Conservation (phyloP, 768 basidiomycete genomes). For the Hypsizygus marmoreus region DNA sequence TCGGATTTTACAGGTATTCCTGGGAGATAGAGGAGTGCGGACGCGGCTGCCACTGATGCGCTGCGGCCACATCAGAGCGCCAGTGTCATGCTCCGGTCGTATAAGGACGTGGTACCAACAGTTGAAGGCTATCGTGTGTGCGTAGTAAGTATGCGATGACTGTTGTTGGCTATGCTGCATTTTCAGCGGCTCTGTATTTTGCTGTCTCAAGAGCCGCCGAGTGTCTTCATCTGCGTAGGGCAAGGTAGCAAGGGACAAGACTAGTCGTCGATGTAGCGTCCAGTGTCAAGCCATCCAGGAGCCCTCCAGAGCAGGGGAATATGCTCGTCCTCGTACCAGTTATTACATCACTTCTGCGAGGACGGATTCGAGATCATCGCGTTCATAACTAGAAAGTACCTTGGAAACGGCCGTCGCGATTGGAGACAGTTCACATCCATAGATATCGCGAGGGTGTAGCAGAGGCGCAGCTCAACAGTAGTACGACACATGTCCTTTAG, state of each 20-base stretch:
- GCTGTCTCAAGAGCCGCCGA: constrained; percentile 30
- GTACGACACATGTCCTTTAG: too few relatives aligned
- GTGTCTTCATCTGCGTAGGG: constrained; percentile 46
- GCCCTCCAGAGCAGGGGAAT: constrained; percentile 43
- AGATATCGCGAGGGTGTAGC: constrained; percentile 11
- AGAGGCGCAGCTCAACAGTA: too few relatives aligned
- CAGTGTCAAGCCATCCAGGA: constrained; percentile 46
- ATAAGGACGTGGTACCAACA: too few relatives aligned
- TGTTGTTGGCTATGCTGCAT: constrained; percentile 45
- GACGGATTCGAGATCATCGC: constrained; percentile 36
- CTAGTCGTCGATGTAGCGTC: constrained; percentile 34
- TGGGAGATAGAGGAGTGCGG: too few relatives aligned
- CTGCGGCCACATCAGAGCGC: too few relatives aligned
- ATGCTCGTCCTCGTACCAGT: constrained; percentile 62
- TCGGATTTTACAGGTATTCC: too few relatives aligned
- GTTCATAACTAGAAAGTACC: constrained; percentile 29
- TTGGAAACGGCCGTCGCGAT: constrained; percentile 3
- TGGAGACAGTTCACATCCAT: constrained; percentile 4
- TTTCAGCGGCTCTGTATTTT: constrained; percentile 40
- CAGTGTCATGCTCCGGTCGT: too few relatives aligned
- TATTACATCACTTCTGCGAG: constrained; percentile 43
- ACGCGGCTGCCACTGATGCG: too few relatives aligned
- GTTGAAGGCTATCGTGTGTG: too few relatives aligned
- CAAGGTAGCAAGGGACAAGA: constrained; percentile 35
- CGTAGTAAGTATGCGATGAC: too few relatives aligned